Evolutionary conservation across 2,329 filamentous ascomycete genomes (phyloP), one percentile per base, ranked within the genome.

Genomic region (Botrytis squamosa): DNA sequence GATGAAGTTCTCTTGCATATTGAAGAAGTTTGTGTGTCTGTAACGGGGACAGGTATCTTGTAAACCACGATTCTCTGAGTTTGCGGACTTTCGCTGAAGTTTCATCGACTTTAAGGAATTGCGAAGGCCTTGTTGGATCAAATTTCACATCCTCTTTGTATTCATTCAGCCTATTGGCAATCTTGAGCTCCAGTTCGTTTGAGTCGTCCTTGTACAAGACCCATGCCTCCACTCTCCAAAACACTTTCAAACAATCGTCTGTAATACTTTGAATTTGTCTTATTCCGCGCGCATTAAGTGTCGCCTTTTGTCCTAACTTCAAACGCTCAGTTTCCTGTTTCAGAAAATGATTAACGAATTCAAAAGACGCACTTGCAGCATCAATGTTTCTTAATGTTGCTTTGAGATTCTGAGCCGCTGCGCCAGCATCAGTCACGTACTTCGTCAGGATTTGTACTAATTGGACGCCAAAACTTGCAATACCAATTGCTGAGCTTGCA

Each of bases 401-500:
- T 7, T 49, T 40, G 18, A 72, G 63, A 38, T 44, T 55, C 8
- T 59, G 46, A 10, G 16, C 40, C 4, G 62, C 70, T 2, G 62
- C 59, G 7, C 46, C 8, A 9, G 55, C 62, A 20, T 72, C 70
- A 25, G n/a, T 33, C 42, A 33, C 20, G 25, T 36, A 72, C 20
- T 72, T 55, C 14, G 38, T 33, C 38, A 73, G 49, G 18, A 69
- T 65, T 25, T 73, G 64, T 38, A 40, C 52, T 2, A 73, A 22
- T n/a, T 70, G 63, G 16, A 73, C 20, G 22, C 64, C 64, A 25
- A 73, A 70, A 20, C 55, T 49, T 18, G 64, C 71, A 18, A 73
- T 69, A 6, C 65, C 71, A 29, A 73, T 22, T 33, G 55, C 71
- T 22, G 71, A 73, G 22, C 71, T 63, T n/a, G 71, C 71, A 38